These are phyloP conservation scores for Centrapalus pauciflorus DNA, from an alignment of 129 eudicot species.

Conservation along the genomic window DNA sequence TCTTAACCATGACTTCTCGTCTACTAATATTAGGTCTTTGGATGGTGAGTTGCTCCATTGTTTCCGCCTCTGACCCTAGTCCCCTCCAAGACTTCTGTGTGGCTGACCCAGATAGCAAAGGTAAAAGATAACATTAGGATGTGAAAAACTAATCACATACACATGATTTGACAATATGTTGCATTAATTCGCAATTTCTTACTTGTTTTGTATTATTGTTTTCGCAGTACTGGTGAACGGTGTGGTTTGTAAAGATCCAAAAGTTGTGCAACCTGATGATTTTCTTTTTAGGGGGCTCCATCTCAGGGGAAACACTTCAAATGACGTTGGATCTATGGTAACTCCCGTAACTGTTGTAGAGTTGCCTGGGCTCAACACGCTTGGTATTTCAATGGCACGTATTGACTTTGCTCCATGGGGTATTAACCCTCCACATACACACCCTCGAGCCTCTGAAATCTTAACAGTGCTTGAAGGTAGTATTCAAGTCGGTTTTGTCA, in stretches of 20 bases:
- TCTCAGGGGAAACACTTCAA: conserved; percentile 9
- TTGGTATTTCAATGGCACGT: conserved; percentile 24
- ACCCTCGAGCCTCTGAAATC: conserved; percentile 13
- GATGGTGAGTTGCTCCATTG: background rate
- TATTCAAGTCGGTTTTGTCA: conserved; percentile 18
- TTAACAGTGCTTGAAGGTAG: conserved; percentile 10
- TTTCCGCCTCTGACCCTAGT: conserved; percentile 6
- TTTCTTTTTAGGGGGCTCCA: conserved; percentile 23
- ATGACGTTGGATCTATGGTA: conserved; percentile 12
- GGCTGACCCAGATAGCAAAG: background rate
- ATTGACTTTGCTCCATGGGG: too few species aligned
- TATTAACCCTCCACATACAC: conserved; percentile 15
- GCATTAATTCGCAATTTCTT: background rate
- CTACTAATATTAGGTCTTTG: background rate
- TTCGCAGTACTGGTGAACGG: background rate
- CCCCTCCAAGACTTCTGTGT: conserved; percentile 21
- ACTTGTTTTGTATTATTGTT: background rate
- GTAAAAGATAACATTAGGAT: background rate
- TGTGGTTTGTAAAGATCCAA: background rate
- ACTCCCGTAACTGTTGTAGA: conserved; percentile 10
- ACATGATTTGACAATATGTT: background rate
- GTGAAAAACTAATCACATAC: background rate
- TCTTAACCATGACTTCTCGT: background rate
- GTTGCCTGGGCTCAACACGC: conserved; percentile 29
- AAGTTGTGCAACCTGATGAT: conserved; percentile 4